phyloP scores from a whole-genome alignment of 2,329 filamentous ascomycete genomes.

The Fusarium euwallaceae region DNA sequence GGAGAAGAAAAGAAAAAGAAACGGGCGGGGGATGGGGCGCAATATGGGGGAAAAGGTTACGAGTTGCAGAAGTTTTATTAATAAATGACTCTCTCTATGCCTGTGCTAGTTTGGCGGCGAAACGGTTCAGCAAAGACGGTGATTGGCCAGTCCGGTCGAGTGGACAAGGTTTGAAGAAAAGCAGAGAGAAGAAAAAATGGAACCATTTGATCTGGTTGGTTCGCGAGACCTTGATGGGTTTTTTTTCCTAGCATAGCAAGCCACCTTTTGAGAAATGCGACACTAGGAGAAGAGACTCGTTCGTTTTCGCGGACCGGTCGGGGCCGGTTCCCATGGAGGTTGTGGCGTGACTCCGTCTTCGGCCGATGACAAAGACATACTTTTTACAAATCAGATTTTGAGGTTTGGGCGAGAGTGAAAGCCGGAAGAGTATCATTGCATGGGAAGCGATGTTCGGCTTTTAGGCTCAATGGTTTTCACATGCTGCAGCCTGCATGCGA shows the following conservation, averaged over 20 bases:
- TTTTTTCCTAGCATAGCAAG: constrained; percentile 15
- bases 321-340: constrained; percentile 15
- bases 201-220: constrained; percentile 22
- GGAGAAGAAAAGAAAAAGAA: not conserved
- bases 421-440: not conserved
- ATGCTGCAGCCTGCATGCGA: not conserved
- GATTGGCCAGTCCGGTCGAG: constrained; percentile 47
- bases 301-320: constrained; percentile 21
- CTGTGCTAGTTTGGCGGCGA: constrained; percentile 38
- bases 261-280: constrained; percentile 12
- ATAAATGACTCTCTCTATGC: constrained; percentile 39
- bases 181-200: constrained; percentile 26
- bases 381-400: not conserved
- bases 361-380: constrained; percentile 18
- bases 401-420: not conserved
- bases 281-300: constrained; percentile 17
- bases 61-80: constrained; percentile 14
- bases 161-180: constrained; percentile 23
- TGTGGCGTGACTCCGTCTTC: constrained; percentile 38
- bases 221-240: constrained; percentile 27
- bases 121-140: constrained; percentile 38
- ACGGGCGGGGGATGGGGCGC: not conserved
- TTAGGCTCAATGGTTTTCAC: not conserved
- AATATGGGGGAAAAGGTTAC: constrained; percentile 22
- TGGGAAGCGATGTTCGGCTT: not conserved